Percentiles rank a stretch among this genome's conserved stretches.
phyloP scores from a whole-genome alignment of 1,284 basidiomycete genomes.

The Gomphus sp. region DNA sequence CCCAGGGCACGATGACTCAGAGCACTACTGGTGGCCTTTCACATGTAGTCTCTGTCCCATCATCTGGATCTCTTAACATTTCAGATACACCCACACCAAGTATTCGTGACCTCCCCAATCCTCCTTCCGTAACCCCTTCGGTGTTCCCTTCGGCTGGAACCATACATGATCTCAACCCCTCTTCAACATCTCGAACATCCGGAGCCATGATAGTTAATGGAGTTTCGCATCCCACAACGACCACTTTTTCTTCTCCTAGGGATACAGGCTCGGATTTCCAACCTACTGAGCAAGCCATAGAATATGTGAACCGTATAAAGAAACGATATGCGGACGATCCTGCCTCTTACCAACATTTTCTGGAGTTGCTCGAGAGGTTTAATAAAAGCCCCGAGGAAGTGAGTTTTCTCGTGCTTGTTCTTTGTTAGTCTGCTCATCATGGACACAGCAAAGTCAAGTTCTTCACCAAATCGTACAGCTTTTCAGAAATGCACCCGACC shows the following conservation, averaged over 20 bases:
- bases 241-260: neutral
- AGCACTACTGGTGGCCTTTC: slow-evolving; percentile 25
- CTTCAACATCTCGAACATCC: neutral
- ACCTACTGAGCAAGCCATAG: slow-evolving; percentile 60
- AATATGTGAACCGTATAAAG: slow-evolving; percentile 97
- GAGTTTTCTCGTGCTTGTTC: slow-evolving; percentile 27
- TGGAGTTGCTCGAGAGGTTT: slow-evolving; percentile 80
- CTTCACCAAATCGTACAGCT: slow-evolving; percentile 78
- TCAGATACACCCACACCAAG: slow-evolving; percentile 9
- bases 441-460: slow-evolving; percentile 38
- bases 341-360: slow-evolving; percentile 89
- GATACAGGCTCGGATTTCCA: slow-evolving; percentile 1
- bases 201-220: neutral
- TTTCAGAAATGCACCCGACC: slow-evolving; percentile 84
- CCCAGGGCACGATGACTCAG: slow-evolving; percentile 56
- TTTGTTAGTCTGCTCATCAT: neutral
- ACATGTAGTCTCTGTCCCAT: slow-evolving; percentile 12
- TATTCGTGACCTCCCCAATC: neutral
- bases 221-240: neutral
- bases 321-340: slow-evolving; percentile 78
- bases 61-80: slow-evolving; percentile 15
- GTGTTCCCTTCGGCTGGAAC: slow-evolving; percentile 34
- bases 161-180: neutral
- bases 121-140: neutral
- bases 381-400: slow-evolving; percentile 72